Percentiles rank a stretch among this genome's conserved stretches.
These are phyloP conservation scores for Ramichloridium luteum DNA, from an alignment of 2,329 filamentous ascomycete species.

Conservation along the genomic window DNA sequence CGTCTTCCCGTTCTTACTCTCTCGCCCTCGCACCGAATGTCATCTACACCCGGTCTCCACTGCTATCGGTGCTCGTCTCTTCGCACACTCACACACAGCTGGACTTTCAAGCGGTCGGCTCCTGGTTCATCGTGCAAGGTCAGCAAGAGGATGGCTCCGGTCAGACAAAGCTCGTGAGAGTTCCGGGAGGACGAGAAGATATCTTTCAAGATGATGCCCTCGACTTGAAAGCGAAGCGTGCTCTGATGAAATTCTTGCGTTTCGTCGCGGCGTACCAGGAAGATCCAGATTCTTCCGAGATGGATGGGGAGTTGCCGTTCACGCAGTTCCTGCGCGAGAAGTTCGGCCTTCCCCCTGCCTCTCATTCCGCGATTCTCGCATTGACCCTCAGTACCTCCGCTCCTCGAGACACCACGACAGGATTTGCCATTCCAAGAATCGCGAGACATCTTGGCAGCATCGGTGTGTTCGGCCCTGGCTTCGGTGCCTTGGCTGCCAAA, in stretches of 20 bases:
- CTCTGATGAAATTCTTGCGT: slow-evolving; percentile 86
- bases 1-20: slow-evolving; percentile 62
- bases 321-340: slow-evolving; percentile 44
- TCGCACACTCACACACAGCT: slow-evolving; percentile 80
- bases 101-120: slow-evolving; percentile 86
- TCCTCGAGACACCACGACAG: slow-evolving; percentile 44
- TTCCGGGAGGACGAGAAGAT: slow-evolving; percentile 84
- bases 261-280: slow-evolving; percentile 65
- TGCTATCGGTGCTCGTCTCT: slow-evolving; percentile 72
- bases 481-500: slow-evolving; percentile 80
- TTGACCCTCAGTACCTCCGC: slow-evolving; percentile 60
- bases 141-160: slow-evolving; percentile 2
- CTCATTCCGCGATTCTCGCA: slow-evolving; percentile 55
- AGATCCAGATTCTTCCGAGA: slow-evolving; percentile 47
- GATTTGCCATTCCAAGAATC: slow-evolving; percentile 61
- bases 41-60: slow-evolving; percentile 68
- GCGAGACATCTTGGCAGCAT: slow-evolving; percentile 74
- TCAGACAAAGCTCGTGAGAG: slow-evolving; percentile 34
- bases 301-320: slow-evolving; percentile 44
- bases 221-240: slow-evolving; percentile 67
- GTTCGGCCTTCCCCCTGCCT: slow-evolving; percentile 45
- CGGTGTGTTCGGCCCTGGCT: slow-evolving; percentile 76
- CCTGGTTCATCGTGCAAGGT: slow-evolving; percentile 64
- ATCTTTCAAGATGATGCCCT: slow-evolving; percentile 70
- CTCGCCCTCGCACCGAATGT: slow-evolving; percentile 75